phyloP scores from a whole-genome alignment of 2,329 filamentous ascomycete species.

The Bipolaris victoriae region DNA sequence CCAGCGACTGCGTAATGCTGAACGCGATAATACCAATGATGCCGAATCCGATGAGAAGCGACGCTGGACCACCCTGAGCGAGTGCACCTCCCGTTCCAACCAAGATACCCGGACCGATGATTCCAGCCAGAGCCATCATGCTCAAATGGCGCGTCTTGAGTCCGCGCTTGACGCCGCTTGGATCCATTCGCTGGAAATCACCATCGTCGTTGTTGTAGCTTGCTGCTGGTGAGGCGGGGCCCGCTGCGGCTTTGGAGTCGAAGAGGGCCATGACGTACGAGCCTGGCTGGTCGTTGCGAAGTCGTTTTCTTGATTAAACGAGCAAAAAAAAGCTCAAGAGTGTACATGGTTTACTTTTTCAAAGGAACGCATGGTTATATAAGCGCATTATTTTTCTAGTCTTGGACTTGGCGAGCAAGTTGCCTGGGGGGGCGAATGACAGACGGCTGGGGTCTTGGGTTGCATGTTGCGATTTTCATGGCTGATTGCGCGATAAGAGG shows the following conservation, averaged over 20 bases:
- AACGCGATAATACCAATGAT: slow-evolving; percentile 73
- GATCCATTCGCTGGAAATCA: slow-evolving; percentile 55
- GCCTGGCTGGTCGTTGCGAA: background rate
- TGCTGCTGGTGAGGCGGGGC: slow-evolving; percentile 24
- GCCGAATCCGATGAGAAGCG: slow-evolving; percentile 75
- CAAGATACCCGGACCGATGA: slow-evolving; percentile 72
- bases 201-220: slow-evolving; percentile 32
- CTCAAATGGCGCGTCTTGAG: slow-evolving; percentile 71
- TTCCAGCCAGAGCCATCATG: slow-evolving; percentile 61
- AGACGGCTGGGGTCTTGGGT: slow-evolving; percentile 3
- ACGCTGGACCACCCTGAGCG: slow-evolving; percentile 71
- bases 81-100: slow-evolving; percentile 75
- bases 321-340: background rate
- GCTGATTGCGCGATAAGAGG: slow-evolving; percentile 20
- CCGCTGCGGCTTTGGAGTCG: slow-evolving; percentile 27
- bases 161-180: slow-evolving; percentile 70
- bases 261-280: slow-evolving; percentile 25
- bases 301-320: background rate
- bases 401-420: slow-evolving; percentile 21
- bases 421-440: slow-evolving; percentile 5
- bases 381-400: slow-evolving; percentile 9
- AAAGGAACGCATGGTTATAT: slow-evolving; percentile 14
- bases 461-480: slow-evolving; percentile 21
- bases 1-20: slow-evolving; percentile 73
- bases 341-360: background rate